Percentiles rank a stretch among this genome's conserved stretches.
Evolutionary conservation across 2,329 filamentous ascomycete species (phyloP).

Genomic region (Colletotrichum acutatum): DNA sequence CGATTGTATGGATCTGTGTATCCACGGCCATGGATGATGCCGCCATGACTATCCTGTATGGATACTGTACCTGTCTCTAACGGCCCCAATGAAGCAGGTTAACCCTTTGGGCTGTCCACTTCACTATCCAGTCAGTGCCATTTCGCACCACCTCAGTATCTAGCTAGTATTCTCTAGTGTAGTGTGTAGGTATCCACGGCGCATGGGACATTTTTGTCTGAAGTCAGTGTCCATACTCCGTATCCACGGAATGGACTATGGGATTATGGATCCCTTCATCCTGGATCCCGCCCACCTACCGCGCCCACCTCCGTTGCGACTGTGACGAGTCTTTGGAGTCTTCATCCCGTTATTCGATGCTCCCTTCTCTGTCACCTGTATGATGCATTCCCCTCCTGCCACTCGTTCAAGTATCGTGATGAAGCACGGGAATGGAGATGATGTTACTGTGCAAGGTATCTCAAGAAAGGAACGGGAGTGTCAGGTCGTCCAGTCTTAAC

Average conservation of each 20-base stretch:
- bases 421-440: no score
- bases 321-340: neutral
- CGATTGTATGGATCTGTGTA: neutral
- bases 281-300: neutral
- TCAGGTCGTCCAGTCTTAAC: slow-evolving; percentile 22
- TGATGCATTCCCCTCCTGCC: neutral
- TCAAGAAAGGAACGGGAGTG: no score
- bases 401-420: neutral
- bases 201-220: neutral
- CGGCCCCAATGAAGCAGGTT: no score
- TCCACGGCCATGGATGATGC: neutral
- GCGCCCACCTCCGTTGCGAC: neutral
- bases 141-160: no score
- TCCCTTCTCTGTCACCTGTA: no score
- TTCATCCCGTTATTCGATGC: neutral
- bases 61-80: no score
- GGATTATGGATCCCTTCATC: no score
- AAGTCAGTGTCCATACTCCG: no score
- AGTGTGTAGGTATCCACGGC: neutral
- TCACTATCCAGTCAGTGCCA: neutral
- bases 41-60: neutral
- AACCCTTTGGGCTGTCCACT: neutral
- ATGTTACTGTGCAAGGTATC: no score
- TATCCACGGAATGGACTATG: neutral
- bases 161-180: no score